These are phyloP conservation scores for Mycena chlorophos DNA, from an alignment of 768 basidiomycete genomes.

Conservation along the genomic window DNA sequence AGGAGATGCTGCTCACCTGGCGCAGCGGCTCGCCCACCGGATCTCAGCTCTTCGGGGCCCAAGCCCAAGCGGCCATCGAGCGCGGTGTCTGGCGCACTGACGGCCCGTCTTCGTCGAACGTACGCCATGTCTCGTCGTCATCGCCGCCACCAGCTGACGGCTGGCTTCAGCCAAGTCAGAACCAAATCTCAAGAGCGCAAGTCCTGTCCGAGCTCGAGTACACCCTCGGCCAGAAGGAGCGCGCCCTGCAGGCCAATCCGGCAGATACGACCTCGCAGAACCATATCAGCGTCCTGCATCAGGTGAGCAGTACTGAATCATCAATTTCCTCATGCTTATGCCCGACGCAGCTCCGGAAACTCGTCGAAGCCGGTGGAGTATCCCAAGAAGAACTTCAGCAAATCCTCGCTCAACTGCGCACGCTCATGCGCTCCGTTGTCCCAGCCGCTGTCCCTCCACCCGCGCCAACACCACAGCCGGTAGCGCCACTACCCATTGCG, in stretches of 20 bases:
- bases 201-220: constrained; percentile 84
- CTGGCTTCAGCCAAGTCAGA: constrained; percentile 28
- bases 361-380: constrained; percentile 74
- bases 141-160: constrained; percentile 11
- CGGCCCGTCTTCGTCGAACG: constrained; percentile 41
- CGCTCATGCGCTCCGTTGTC: constrained; percentile 50
- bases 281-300: constrained; percentile 77
- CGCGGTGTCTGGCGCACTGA: constrained; percentile 79
- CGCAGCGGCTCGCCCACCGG: constrained; percentile 79
- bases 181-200: constrained; percentile 67
- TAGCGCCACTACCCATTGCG: constrained; percentile 22
- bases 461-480: constrained; percentile 20
- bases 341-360: constrained; percentile 54
- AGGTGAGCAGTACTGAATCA: constrained; percentile 50
- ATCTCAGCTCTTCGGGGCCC: constrained; percentile 81
- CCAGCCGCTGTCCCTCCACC: constrained; percentile 30
- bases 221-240: constrained; percentile 78
- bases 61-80: constrained; percentile 82
- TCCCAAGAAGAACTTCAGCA: constrained; percentile 78
- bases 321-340: constrained; percentile 13
- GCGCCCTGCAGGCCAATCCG: constrained; percentile 67
- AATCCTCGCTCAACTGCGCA: constrained; percentile 70
- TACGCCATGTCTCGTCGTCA: constrained; percentile 32
- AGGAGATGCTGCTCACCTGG: constrained; percentile 97
- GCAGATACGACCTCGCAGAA: constrained; percentile 67